Evolutionary conservation across 768 basidiomycete species (phyloP).

Genomic region (Boletus rubropictus): DNA sequence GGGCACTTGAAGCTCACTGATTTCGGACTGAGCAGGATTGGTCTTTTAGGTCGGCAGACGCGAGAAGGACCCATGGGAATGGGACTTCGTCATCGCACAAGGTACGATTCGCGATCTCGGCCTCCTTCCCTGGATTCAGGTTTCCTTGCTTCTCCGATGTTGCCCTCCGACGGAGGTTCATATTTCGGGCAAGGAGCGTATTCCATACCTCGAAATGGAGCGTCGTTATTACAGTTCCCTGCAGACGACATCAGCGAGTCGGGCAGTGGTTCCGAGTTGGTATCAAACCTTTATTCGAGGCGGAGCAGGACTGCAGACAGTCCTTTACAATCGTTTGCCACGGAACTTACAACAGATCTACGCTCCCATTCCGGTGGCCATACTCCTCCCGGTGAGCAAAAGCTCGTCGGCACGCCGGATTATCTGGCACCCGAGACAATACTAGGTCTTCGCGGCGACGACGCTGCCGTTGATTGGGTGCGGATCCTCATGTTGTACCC

Average conservation of each 20-base stretch:
- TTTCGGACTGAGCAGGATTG: conserved; percentile 94
- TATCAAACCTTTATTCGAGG: conserved; percentile 51
- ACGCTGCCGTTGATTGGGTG: conserved; percentile 96
- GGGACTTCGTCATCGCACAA: conserved; percentile 47
- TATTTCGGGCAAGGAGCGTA: conserved; percentile 72
- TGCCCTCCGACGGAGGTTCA: conserved; percentile 67
- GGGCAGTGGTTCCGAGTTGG: conserved; percentile 73
- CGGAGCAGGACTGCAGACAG: conserved; percentile 57
- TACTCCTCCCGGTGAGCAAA: conserved; percentile 80
- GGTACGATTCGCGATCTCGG: conserved; percentile 63
- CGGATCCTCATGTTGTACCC: conserved; percentile 26
- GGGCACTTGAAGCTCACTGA: conserved; percentile 98
- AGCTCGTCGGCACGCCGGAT: conserved; percentile 96
- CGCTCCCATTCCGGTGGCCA: conserved; percentile 59
- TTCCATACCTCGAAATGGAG: conserved; percentile 51
- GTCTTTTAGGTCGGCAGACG: conserved; percentile 96
- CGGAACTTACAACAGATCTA: conserved; percentile 76
- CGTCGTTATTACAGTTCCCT: conserved; percentile 61
- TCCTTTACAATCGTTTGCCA: conserved; percentile 81
- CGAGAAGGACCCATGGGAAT: conserved; percentile 50
- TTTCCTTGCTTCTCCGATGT: conserved; percentile 71
- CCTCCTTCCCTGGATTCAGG: conserved; percentile 79
- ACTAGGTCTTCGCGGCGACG: conserved; percentile 90
- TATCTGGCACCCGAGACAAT: conserved; percentile 96
- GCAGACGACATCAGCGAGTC: conserved; percentile 85